phyloP scores from a whole-genome alignment of 805 yeast genomes.

The Cyberlindnera bimundalis region DNA sequence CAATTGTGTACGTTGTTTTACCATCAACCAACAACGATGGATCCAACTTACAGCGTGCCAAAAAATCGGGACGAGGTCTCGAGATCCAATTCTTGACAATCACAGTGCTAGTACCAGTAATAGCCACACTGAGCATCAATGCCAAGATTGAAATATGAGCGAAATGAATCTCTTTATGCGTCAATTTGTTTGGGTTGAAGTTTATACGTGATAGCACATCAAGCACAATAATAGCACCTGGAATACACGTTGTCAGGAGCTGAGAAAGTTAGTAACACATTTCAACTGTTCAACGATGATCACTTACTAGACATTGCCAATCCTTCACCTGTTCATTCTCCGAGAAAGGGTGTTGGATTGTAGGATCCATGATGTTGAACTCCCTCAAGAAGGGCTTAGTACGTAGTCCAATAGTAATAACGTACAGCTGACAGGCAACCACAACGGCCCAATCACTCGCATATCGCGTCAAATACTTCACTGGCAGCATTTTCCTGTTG shows the following conservation, averaged over 20 bases:
- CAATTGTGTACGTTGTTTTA: conserved; percentile 28
- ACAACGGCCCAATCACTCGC: conserved; percentile 13
- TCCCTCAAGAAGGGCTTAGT: conserved; percentile 31
- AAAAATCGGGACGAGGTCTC: conserved; percentile 85
- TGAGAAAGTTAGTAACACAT: not conserved
- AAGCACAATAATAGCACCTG: conserved; percentile 2
- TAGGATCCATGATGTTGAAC: conserved; percentile 30
- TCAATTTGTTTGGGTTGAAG: conserved; percentile 4
- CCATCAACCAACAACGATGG: conserved; percentile 32
- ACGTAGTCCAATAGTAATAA: conserved; percentile 9
- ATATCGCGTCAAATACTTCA: conserved; percentile 6
- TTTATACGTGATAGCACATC: conserved; percentile 4
- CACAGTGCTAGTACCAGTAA: conserved; percentile 19
- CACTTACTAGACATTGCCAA: conserved; percentile 9
- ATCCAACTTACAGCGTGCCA: conserved; percentile 75
- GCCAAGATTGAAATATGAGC: conserved; percentile 16
- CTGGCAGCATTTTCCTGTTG: not conserved
- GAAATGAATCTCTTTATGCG: conserved; percentile 13
- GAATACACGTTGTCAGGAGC: conserved; percentile 6
- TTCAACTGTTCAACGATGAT: no score
- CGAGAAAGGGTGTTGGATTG: conserved; percentile 31
- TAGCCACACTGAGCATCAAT: conserved; percentile 10
- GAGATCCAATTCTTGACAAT: conserved; percentile 79
- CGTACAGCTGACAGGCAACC: conserved; percentile 8
- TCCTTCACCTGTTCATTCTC: conserved; percentile 12